Evolutionary conservation across 208 protist species (phyloP), one percentile per base, ranked within the genome.

Genomic region (Trypanosoma mega): DNA sequence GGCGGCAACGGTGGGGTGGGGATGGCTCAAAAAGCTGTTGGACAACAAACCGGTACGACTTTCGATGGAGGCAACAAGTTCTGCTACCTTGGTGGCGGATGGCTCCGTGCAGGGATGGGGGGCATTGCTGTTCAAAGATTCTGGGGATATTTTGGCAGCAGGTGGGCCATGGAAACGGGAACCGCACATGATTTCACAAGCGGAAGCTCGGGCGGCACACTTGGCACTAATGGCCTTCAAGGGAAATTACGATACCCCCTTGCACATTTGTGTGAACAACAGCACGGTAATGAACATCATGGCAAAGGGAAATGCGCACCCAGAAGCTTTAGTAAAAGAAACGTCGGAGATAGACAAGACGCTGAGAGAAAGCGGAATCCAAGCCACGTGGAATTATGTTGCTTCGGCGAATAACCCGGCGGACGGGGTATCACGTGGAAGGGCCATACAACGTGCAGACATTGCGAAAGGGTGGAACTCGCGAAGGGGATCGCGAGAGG

Each of bases 41-140:
- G n/a, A 54, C 7, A 54, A 54, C 12, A 30, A 20, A 6, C 16
- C 24, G 24, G 20, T 54, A 34, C 6, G 49, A 18, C 49, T 24
- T 16, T n/a, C 49, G 21, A n/a, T 20, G 9, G 12, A 20, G 24
- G 24, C 24, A 24, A 18, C 11, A 7, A 29, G 29, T 8, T 18
- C 29, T 24, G 11, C 49, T 30, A 1, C 34, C 16, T 30, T 54
- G 16, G 49, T 54, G 16, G 30, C 24, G 7, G 49, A 30, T 34
- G 49, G 29, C 30, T 54, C 0, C 24, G n/a, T 54, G 11, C 29
- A n/a, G 49, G 49, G 49, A 7, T 16, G 49, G 49, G 49, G 49
- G 9, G 49, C 16, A 0, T n/a, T 54, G n/a, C 34, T 54, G 24
- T 30, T 54, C 34, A n/a, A 21, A 39, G 29, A 16, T 0, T 30